A percentile compares a stretch with the other conserved stretches of the same genome.
phyloP scores from a whole-genome alignment of 345 rosid species.

The Angophora floribunda region DNA sequence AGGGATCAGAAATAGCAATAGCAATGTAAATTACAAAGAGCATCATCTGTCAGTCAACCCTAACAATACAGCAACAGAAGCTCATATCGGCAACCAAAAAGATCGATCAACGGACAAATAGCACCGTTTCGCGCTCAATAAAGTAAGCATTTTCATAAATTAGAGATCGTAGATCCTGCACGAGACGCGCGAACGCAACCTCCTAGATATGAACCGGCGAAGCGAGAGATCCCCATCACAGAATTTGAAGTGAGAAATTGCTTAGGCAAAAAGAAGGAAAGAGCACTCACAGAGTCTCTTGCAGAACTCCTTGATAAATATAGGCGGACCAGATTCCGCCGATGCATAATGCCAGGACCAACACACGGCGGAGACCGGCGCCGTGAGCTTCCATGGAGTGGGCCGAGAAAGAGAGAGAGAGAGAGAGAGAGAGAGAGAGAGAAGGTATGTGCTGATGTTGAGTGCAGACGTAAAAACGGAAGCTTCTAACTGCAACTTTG shows the following conservation, averaged over 20 bases:
- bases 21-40: background rate
- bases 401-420: background rate
- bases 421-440: background rate
- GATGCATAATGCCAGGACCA: slow-evolving; percentile 73
- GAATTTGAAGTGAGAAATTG: background rate
- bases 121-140: background rate
- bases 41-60: background rate
- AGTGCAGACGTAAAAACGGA: background rate
- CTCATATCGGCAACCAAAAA: background rate
- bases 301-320: slow-evolving; percentile 93
- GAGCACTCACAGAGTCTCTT: slow-evolving; percentile 73
- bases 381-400: slow-evolving; percentile 59
- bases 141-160: background rate
- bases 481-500: background rate
- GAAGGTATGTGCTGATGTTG: background rate
- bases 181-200: background rate
- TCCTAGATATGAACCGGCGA: background rate
- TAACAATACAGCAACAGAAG: background rate
- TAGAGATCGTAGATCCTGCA: background rate
- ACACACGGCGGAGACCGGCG: slow-evolving; percentile 54
- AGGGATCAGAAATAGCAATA: background rate
- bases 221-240: background rate
- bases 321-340: slow-evolving; percentile 97
- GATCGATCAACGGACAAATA: background rate
- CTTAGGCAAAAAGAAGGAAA: background rate